phyloP scores from a whole-genome alignment of 2,329 filamentous ascomycete genomes.

The Epichloe glyceriae region DNA sequence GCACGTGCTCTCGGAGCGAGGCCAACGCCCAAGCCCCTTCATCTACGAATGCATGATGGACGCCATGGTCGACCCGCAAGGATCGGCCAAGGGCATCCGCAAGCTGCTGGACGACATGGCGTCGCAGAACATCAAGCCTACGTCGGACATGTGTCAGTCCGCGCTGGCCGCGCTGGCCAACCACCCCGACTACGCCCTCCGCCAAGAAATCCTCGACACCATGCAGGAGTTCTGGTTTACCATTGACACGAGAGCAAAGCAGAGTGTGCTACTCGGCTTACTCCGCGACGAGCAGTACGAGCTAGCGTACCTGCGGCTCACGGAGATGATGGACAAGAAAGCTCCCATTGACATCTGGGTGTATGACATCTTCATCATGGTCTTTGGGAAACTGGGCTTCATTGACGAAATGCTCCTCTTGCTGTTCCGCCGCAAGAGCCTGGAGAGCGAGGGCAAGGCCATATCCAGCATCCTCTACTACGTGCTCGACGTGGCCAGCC shows the following conservation, averaged over 20 bases:
- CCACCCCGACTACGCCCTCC: constrained; percentile 73
- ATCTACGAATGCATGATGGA: constrained; percentile 66
- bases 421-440: constrained; percentile 40
- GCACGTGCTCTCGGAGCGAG: constrained; percentile 43
- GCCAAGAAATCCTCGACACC: constrained; percentile 55
- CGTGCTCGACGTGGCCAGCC: constrained; percentile 63
- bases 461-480: constrained; percentile 51
- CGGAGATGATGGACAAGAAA: constrained; percentile 47
- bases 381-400: constrained; percentile 58
- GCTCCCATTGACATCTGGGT: constrained; percentile 56
- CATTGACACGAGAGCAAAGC: constrained; percentile 42
- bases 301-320: constrained; percentile 58
- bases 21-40: constrained; percentile 39
- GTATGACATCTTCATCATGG: constrained; percentile 63
- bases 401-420: constrained; percentile 64
- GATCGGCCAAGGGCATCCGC: constrained; percentile 51
- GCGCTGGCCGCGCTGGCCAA: constrained; percentile 61
- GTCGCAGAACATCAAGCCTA: constrained; percentile 44
- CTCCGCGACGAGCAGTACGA: constrained; percentile 76
- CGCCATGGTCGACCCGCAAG: constrained; percentile 53
- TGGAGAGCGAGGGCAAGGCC: constrained; percentile 22
- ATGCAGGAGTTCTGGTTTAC: constrained; percentile 59
- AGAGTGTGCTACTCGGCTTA: constrained; percentile 58
- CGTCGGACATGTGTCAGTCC: constrained; percentile 56
- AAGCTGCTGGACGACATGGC: constrained; percentile 63